These are phyloP conservation scores for Lablab purpureus DNA, from an alignment of 306 rosid species.

Conservation along the genomic window DNA sequence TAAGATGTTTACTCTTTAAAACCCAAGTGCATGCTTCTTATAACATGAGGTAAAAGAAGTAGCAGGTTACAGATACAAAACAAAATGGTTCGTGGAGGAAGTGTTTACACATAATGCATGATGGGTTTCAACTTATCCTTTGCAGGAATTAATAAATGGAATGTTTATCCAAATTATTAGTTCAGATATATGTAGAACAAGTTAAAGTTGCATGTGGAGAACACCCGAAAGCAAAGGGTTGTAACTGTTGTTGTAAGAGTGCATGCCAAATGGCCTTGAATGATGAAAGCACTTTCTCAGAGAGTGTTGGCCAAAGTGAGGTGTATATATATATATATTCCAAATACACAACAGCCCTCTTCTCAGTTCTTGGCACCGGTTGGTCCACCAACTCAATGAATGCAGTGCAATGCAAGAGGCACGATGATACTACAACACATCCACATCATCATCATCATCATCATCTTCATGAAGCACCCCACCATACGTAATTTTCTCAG, in stretches of 20 bases:
- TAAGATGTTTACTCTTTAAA: neutral
- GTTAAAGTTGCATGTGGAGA: constrained; percentile 11
- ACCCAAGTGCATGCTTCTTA: neutral
- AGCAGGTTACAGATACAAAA: neutral
- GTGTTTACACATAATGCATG: neutral
- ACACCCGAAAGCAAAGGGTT: neutral
- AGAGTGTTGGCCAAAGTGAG: neutral
- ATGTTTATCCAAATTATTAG: neutral
- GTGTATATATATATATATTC: constrained; percentile 35
- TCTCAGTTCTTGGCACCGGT: neutral
- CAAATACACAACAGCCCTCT: constrained; percentile 25
- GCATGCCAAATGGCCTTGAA: neutral
- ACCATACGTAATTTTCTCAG: neutral
- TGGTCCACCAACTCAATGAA: constrained; percentile 37
- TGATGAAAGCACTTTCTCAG: neutral
- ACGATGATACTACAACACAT: neutral
- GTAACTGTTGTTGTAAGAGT: neutral
- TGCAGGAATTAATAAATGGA: no score
- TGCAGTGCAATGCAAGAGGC: neutral
- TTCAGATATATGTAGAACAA: neutral
- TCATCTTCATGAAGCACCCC: neutral
- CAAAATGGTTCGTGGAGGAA: neutral
- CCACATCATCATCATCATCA: no score
- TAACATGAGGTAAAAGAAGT: no score
- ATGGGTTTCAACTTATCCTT: neutral